Base-by-base conservation (phyloP, 352 stramenopile genomes). In the Halophytophthora polymorphica region DNA sequence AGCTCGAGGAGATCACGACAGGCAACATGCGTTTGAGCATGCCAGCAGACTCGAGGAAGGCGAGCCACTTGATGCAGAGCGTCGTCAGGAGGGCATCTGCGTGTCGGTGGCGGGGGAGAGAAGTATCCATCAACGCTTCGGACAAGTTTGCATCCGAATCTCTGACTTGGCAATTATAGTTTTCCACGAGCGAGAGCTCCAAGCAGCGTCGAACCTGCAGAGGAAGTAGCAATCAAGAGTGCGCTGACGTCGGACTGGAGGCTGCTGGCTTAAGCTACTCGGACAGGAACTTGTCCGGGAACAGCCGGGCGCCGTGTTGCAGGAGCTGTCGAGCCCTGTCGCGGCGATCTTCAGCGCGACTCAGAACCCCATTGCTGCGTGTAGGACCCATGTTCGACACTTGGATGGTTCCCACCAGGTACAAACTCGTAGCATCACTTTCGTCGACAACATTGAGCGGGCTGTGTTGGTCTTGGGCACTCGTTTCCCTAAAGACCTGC, bases 191-290 rank as follows among this genome's bases (percentile, higher is more conserved):
- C 54, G 54, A 68, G 3, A 44, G n/a, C 0, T 2, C 13, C 15
- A 64, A 11, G n/a, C 40, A 53, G 29, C 55, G 61, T 29, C 50
- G 41, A 6, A 69, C 56, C 46, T 55, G 55, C 2, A 41, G 31
- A n/a, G 48, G 29, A 15, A 69, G 29, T 11, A 42, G 6, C 21
- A 10, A 37, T 12, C 31, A 58, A 18, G n/a, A 37, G 28, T 13
- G 23, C 41, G 10, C 12, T 12, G 28, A 22, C 23, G 17, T 6
- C 28, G 10, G 18, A 28, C 2, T 19, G 12, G 2, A 22, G 29
- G 11, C 23, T 31, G 8, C 25, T 31, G 25, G 25, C 25, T 31
- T 4, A 8, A 31, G 4, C 25, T 8, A 31, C 25, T 31, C 22
- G 25, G 52, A 22, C 1, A 62, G 12, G 21, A 59, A 7, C 23